Evolutionary conservation across 176 grass and related monocot genomes (phyloP).

Genomic region (Zea mays): Zm-B73-REFERENCE-NAM-5.0 NC_050096.1:45761001-45761500

Average conservation of each 20-base stretch:
- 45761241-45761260: conserved; percentile 30
- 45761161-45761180: conserved; percentile 27
- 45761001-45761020: conserved; percentile 15
- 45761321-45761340: no score
- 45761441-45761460: no score
- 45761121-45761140: conserved; percentile 40
- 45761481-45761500: no score
- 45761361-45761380: no score
- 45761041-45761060: conserved; percentile 7
- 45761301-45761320: no score
- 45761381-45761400: no score
- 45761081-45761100: conserved; percentile 29
- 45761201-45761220: conserved; percentile 40
- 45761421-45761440: no score
- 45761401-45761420: no score
- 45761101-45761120: conserved; percentile 46
- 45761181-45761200: conserved; percentile 23
- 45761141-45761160: conserved; percentile 41
- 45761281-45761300: conserved; percentile 1
- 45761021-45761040: conserved; percentile 21
- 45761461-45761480: no score
- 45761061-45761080: conserved; percentile 25
- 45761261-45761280: conserved; percentile 3
- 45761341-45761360: no score
- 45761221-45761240: conserved; percentile 6